Conservation (phyloP, 2,329 filamentous ascomycete species). For the Claviceps maximensis region DNA sequence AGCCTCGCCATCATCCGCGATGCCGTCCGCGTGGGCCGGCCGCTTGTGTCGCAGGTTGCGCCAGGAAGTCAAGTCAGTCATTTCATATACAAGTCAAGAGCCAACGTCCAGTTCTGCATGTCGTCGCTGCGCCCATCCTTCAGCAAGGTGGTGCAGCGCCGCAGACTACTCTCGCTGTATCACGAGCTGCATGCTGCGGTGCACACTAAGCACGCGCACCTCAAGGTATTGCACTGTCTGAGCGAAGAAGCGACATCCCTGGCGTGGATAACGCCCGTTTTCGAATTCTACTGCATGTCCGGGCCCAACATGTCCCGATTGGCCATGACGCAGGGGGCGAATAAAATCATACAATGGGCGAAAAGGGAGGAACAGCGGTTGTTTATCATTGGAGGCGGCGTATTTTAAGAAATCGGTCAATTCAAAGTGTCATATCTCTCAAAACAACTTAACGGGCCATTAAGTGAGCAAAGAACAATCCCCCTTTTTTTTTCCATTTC, state of each 20-base stretch:
- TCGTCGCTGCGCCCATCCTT: constrained; percentile 65
- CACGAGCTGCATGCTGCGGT: constrained; percentile 70
- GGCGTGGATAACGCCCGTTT: constrained; percentile 81
- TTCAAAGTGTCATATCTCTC: too few species aligned
- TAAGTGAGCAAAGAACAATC: too few species aligned
- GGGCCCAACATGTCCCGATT: constrained; percentile 53
- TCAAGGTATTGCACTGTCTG: constrained; percentile 75
- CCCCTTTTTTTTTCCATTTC: background rate
- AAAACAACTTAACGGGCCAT: too few species aligned
- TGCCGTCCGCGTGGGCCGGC: constrained; percentile 59
- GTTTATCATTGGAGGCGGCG: constrained; percentile 96
- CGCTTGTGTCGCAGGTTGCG: constrained; percentile 59
- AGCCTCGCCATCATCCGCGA: constrained; percentile 61
- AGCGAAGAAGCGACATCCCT: constrained; percentile 65
- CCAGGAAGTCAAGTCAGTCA: constrained; percentile 73
- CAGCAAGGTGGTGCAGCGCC: constrained; percentile 38
- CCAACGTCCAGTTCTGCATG: constrained; percentile 94
- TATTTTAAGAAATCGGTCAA: constrained; percentile 36
- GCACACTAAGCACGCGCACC: constrained; percentile 71
- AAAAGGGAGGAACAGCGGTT: constrained; percentile 82
- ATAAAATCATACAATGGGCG: constrained; percentile 83
- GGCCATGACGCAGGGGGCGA: constrained; percentile 71
- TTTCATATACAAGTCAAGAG: constrained; percentile 89
- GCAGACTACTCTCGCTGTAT: constrained; percentile 73
- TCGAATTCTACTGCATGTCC: constrained; percentile 93